Percentiles rank a stretch among this genome's conserved stretches.
Conservation (phyloP, 768 basidiomycete genomes). For the Panaeolus papilionaceus region DNA sequence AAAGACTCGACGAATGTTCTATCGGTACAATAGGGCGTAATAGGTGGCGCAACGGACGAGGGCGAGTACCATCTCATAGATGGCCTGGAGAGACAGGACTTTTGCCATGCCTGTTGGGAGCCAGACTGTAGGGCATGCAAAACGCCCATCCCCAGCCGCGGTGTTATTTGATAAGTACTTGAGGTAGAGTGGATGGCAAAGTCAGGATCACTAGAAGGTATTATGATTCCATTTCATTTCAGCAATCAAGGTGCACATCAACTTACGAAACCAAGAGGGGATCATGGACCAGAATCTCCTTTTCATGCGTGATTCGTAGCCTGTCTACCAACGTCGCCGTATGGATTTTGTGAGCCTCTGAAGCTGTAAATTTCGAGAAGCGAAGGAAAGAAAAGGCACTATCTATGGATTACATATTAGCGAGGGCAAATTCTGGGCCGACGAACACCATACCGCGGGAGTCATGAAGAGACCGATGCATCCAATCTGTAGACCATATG, state of each 20-base stretch:
- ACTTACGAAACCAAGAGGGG: constrained; percentile 51
- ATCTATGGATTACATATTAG: constrained; percentile 17
- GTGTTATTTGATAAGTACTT: constrained; percentile 44
- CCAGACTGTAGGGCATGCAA: constrained; percentile 69
- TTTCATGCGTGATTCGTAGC: constrained; percentile 52
- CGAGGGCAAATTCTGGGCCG: constrained; percentile 34
- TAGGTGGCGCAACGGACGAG: constrained; percentile 85
- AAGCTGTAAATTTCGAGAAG: constrained; percentile 65
- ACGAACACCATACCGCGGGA: constrained; percentile 40
- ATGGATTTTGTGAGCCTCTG: constrained; percentile 70
- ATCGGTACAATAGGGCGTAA: constrained; percentile 73
- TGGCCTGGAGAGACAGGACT: constrained; percentile 83
- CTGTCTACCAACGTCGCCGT: constrained; percentile 64
- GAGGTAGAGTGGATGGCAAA: constrained; percentile 49
- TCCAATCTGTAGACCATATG: constrained; percentile 90
- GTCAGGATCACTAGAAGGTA: constrained; percentile 51
- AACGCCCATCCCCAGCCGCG: constrained; percentile 41
- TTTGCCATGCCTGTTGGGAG: constrained; percentile 62
- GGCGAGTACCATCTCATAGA: constrained; percentile 87
- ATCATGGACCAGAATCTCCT: constrained; percentile 47
- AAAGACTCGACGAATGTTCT: constrained; percentile 82
- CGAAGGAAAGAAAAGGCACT: constrained; percentile 79
- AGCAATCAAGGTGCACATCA: not conserved
- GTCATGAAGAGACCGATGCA: constrained; percentile 72
- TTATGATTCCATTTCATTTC: not conserved